These are phyloP conservation scores for Pyricularia sp. DNA, from an alignment of 2,329 filamentous ascomycete species.

Conservation along the genomic window DNA sequence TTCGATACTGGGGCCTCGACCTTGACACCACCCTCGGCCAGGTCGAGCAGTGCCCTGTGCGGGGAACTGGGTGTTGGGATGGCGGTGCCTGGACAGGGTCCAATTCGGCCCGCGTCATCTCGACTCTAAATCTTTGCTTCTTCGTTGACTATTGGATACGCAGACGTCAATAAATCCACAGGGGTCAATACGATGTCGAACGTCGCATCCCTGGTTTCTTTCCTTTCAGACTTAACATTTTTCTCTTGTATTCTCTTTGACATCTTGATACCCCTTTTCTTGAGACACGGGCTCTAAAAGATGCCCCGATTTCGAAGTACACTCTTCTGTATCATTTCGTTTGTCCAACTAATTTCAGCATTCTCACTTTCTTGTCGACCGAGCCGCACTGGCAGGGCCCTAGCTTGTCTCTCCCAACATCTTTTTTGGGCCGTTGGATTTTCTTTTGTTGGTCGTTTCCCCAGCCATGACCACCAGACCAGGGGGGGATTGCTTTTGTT, in stretches of 20 bases:
- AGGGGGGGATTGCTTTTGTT: background rate
- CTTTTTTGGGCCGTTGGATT: background rate
- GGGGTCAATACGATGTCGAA: background rate
- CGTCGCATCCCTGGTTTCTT: background rate
- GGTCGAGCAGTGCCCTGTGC: background rate
- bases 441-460: background rate
- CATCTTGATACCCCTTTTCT: background rate
- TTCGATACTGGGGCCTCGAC: background rate
- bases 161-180: background rate
- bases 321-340: background rate
- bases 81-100: background rate
- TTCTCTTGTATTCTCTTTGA: background rate
- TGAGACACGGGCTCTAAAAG: background rate
- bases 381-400: background rate
- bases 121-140: background rate
- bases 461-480: background rate
- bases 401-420: background rate
- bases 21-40: background rate
- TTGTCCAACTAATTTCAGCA: no score
- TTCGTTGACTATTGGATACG: background rate
- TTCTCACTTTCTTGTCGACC: no score
- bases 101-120: background rate
- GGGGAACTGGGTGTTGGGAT: background rate
- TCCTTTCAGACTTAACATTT: background rate
- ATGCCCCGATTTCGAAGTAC: background rate